Percentiles rank a stretch among this genome's conserved stretches.
Evolutionary conservation across 1,139 yeast genomes (phyloP).

Genomic region (Lodderomyces metapsilosis): DNA sequence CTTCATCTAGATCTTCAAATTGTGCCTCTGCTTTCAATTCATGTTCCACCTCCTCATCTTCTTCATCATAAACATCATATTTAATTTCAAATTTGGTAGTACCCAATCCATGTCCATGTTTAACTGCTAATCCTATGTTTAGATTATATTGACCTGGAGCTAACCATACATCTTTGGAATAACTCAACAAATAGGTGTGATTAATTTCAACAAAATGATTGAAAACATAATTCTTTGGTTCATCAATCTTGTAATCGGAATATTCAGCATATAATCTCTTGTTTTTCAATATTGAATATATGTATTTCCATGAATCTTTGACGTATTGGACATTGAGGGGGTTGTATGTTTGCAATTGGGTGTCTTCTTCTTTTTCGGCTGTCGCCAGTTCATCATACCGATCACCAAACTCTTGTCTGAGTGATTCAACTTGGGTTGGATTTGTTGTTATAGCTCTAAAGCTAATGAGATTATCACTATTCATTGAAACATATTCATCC

Average conservation of each 20-base stretch:
- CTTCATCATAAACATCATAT: slow-evolving; percentile 23
- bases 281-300: slow-evolving; percentile 50
- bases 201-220: slow-evolving; percentile 48
- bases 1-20: not conserved
- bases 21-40: not conserved
- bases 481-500: not conserved
- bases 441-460: not conserved
- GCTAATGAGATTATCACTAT: not conserved
- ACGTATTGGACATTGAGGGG: slow-evolving; percentile 30
- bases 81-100: slow-evolving; percentile 55
- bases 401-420: not conserved
- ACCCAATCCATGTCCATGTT: slow-evolving; percentile 56
- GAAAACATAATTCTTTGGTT: slow-evolving; percentile 46
- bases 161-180: slow-evolving; percentile 45
- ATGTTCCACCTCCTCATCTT: not conserved
- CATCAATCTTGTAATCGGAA: slow-evolving; percentile 50
- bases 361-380: no score
- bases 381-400: no score
- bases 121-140: slow-evolving; percentile 52
- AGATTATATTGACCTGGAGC: slow-evolving; percentile 53
- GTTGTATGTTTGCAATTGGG: slow-evolving; percentile 7
- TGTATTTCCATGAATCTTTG: slow-evolving; percentile 56
- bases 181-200: slow-evolving; percentile 49
- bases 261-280: slow-evolving; percentile 54
- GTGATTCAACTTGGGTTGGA: not conserved